Percentiles rank a stretch among this genome's conserved stretches.
Conservation (phyloP, 352 stramenopile genomes). For the Peronospora farinosa region DNA sequence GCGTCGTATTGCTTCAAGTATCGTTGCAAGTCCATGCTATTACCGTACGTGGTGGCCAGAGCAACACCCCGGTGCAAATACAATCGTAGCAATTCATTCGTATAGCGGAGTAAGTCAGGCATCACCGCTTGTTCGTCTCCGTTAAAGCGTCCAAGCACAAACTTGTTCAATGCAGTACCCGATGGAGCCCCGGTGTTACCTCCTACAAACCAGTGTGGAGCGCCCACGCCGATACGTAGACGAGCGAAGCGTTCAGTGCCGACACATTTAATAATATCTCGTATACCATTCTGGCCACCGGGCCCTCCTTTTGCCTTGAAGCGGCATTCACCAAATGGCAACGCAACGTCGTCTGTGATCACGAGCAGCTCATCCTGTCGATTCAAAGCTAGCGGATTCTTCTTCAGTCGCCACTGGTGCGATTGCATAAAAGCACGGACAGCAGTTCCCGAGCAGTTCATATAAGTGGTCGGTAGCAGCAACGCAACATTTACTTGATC, state of each 20-base stretch:
- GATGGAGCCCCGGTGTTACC: constrained; percentile 59
- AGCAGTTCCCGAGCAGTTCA: constrained; percentile 78
- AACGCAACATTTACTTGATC: constrained; percentile 67
- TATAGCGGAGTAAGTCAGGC: constrained; percentile 51
- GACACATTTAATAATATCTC: constrained; percentile 81
- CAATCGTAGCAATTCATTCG: constrained; percentile 69
- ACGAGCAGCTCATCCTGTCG: constrained; percentile 83
- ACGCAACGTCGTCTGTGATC: constrained; percentile 68
- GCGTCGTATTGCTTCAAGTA: constrained; percentile 37
- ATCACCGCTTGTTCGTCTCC: constrained; percentile 74
- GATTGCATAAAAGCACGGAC: constrained; percentile 76
- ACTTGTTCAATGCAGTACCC: constrained; percentile 81
- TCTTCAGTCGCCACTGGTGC: constrained; percentile 80
- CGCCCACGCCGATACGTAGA: constrained; percentile 74
- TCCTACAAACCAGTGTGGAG: constrained; percentile 68
- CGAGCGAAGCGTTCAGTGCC: constrained; percentile 76
- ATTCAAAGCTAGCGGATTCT: constrained; percentile 71
- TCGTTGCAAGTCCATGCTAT: constrained; percentile 63
- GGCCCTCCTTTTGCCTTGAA: constrained; percentile 76
- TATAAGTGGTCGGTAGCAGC: constrained; percentile 73
- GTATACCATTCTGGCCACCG: constrained; percentile 76
- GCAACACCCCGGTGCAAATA: constrained; percentile 76
- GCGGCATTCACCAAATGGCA: constrained; percentile 75
- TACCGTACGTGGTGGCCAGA: constrained; percentile 62
- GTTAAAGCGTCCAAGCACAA: constrained; percentile 70